phyloP scores from a whole-genome alignment of 1,284 basidiomycete genomes.

The Leccinum pachyderme region DNA sequence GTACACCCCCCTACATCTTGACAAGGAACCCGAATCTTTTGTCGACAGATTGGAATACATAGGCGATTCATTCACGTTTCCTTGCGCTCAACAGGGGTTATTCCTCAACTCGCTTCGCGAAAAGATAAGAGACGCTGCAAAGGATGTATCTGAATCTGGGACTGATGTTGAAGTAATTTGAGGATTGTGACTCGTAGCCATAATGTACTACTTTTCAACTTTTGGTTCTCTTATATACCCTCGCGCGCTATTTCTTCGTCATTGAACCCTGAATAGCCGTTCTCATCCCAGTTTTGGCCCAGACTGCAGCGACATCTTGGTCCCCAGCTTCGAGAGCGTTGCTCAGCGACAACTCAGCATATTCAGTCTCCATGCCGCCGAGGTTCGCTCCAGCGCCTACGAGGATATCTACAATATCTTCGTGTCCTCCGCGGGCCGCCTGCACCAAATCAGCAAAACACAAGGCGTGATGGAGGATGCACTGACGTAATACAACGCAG shows the following conservation, averaged over 20 bases:
- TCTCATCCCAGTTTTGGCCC: constrained; percentile 45
- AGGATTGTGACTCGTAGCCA: constrained; percentile 7
- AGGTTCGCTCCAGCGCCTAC: constrained; percentile 75
- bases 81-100: constrained; percentile 57
- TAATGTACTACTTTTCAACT: constrained; percentile 2
- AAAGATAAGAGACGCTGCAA: constrained; percentile 41
- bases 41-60: constrained; percentile 60
- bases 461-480: constrained; percentile 5
- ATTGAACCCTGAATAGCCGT: not conserved
- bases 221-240: constrained; percentile 12
- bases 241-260: constrained; percentile 15
- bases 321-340: constrained; percentile 48
- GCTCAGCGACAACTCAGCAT: constrained; percentile 48
- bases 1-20: constrained; percentile 62
- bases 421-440: constrained; percentile 69
- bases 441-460: constrained; percentile 26
- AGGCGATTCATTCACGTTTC: constrained; percentile 62
- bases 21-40: constrained; percentile 55
- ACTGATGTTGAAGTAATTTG: constrained; percentile 33
- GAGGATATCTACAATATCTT: constrained; percentile 62
- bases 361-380: constrained; percentile 64
- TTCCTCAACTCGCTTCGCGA: constrained; percentile 60
- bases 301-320: constrained; percentile 45
- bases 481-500: constrained; percentile 75
- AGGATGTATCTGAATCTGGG: constrained; percentile 32